These are phyloP conservation scores for Phytophthora colocasiae DNA, from an alignment of 352 stramenopile species.

Conservation along the genomic window DNA sequence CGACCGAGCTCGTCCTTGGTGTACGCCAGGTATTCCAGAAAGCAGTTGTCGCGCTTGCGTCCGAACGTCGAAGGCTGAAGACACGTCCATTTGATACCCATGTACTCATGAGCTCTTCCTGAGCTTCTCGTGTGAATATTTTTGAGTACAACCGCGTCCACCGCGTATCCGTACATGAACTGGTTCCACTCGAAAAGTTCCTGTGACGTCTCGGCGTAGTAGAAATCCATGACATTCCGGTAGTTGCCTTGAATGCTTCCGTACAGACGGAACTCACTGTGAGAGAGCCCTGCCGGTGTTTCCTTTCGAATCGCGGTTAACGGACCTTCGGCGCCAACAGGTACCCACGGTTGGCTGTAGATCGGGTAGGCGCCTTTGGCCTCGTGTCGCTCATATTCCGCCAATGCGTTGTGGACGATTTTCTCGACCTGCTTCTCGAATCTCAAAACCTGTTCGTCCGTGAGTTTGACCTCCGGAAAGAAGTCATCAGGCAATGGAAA, in stretches of 20 bases:
- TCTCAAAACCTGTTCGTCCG: slow-evolving; percentile 32
- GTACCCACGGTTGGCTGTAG: slow-evolving; percentile 39
- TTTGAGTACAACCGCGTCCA: slow-evolving; percentile 76
- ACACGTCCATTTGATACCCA: slow-evolving; percentile 86
- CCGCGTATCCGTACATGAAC: slow-evolving; percentile 65
- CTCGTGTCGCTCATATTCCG: slow-evolving; percentile 45
- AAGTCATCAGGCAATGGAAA: slow-evolving; percentile 52
- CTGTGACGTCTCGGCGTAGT: slow-evolving; percentile 67
- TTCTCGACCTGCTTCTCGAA: slow-evolving; percentile 44
- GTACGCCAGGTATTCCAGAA: slow-evolving; percentile 77
- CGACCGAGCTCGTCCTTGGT: slow-evolving; percentile 65
- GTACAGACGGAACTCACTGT: slow-evolving; percentile 60
- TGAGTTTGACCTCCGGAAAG: slow-evolving; percentile 45
- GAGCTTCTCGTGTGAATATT: slow-evolving; percentile 69
- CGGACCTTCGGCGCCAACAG: slow-evolving; percentile 33
- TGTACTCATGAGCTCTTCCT: slow-evolving; percentile 55
- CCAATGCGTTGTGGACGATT: slow-evolving; percentile 39
- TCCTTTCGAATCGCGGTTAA: slow-evolving; percentile 48
- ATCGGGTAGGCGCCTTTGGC: slow-evolving; percentile 38
- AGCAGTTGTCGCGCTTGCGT: slow-evolving; percentile 72
- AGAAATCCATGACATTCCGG: slow-evolving; percentile 68
- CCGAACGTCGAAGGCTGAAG: slow-evolving; percentile 61
- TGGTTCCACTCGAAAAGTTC: slow-evolving; percentile 77
- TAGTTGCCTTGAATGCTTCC: slow-evolving; percentile 66
- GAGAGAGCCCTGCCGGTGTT: slow-evolving; percentile 16